phyloP scores from a whole-genome alignment of 257 asterid genomes.

The Nicotiana noctiflora region DNA sequence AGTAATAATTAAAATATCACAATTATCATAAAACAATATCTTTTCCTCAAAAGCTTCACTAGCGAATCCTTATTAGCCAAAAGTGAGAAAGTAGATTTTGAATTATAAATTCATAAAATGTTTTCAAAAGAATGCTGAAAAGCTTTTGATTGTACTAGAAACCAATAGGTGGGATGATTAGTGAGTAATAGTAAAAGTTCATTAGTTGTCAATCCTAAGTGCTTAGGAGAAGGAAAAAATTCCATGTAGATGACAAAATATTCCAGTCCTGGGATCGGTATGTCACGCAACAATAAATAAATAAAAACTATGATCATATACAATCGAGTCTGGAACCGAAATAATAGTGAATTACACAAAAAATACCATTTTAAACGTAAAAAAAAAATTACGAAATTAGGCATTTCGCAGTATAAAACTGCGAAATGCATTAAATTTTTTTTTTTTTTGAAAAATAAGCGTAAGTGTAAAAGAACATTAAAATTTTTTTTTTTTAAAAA shows the following conservation, averaged over 20 bases:
- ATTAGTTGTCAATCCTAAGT: neutral
- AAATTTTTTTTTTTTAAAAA: no score
- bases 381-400: no score
- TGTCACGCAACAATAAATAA: neutral
- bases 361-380: no score
- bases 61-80: neutral
- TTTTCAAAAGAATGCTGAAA: neutral
- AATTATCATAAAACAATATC: neutral
- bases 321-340: no score
- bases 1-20: neutral
- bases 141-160: neutral
- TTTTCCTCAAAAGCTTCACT: neutral
- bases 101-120: neutral
- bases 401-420: no score
- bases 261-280: neutral
- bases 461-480: no score
- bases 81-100: neutral
- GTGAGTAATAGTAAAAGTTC: neutral
- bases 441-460: no score
- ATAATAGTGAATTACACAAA: no score
- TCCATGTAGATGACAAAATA: neutral
- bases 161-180: neutral
- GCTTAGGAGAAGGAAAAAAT: neutral
- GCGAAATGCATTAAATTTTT: no score
- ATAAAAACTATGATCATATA: neutral